Evolutionary conservation across 2,329 filamentous ascomycete genomes (phyloP).

Genomic region (Fusarium ramigenum): DNA sequence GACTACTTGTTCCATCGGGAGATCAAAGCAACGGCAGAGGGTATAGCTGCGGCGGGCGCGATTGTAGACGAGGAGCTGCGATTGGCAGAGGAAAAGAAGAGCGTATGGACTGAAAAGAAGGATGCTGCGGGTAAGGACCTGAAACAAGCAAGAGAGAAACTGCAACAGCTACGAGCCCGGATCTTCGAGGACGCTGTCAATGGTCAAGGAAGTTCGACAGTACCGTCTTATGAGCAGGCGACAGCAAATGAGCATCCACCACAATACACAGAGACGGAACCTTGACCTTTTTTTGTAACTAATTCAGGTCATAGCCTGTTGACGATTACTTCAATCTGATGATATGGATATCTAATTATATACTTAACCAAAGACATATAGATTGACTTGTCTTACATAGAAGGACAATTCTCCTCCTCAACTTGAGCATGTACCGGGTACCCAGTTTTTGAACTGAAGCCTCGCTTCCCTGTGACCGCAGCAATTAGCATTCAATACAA

Average conservation of each 20-base stretch:
- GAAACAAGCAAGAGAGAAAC: neutral
- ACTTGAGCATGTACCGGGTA: too few species aligned
- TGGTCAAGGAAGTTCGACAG: neutral
- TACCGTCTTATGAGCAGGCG: neutral
- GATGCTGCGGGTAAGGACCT: neutral
- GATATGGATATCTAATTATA: too few species aligned
- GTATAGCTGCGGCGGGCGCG: neutral
- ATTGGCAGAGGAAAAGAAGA: neutral
- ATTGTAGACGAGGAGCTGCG: neutral
- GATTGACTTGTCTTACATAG: too few species aligned
- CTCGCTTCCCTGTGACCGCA: too few species aligned
- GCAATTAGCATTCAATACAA: too few species aligned
- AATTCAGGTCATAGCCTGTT: neutral
- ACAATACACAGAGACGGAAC: neutral
- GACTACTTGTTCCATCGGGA: conserved; percentile 3
- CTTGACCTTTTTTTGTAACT: neutral
- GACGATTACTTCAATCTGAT: too few species aligned
- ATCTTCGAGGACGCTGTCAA: neutral
- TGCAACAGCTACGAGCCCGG: neutral
- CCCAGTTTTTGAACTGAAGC: too few species aligned
- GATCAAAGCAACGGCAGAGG: neutral
- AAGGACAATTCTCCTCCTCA: too few species aligned
- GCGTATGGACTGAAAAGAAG: neutral
- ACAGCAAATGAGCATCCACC: neutral
- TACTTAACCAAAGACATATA: too few species aligned